phyloP scores from a whole-genome alignment of 2,329 filamentous ascomycete genomes.

The Venturia oleaginea region DNA sequence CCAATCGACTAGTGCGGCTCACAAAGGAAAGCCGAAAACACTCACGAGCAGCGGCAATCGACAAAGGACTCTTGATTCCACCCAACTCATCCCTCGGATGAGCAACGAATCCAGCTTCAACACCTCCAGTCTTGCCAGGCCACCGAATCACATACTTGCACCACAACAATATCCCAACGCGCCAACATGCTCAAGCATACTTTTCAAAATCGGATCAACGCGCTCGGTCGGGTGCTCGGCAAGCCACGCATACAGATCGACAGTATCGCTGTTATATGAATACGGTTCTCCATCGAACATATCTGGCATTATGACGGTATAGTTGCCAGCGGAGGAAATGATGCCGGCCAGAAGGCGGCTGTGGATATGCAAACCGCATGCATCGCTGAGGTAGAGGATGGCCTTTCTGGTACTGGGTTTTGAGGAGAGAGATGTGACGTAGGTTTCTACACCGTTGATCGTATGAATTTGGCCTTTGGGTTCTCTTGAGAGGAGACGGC shows the following conservation, averaged over 20 bases:
- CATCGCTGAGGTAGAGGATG: constrained; percentile 26
- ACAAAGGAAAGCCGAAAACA: constrained; percentile 13
- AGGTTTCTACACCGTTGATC: no score
- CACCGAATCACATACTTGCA: constrained; percentile 52
- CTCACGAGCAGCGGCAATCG: constrained; percentile 50
- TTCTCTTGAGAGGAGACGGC: neutral
- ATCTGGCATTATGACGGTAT: constrained; percentile 18
- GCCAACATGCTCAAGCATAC: constrained; percentile 42
- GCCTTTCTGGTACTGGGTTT: constrained; percentile 16
- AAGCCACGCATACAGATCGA: constrained; percentile 36
- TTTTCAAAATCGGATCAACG: constrained; percentile 41
- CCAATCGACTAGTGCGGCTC: neutral
- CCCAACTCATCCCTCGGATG: constrained; percentile 59
- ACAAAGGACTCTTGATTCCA: constrained; percentile 47
- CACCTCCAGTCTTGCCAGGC: constrained; percentile 48
- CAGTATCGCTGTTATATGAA: constrained; percentile 16
- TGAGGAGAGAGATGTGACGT: neutral
- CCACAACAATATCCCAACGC: constrained; percentile 42
- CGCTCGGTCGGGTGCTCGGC: constrained; percentile 33
- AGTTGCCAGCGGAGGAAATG: constrained; percentile 23
- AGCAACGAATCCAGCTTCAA: constrained; percentile 65
- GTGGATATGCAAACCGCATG: constrained; percentile 22
- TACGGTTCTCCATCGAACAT: neutral
- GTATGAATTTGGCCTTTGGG: neutral
- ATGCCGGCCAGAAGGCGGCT: constrained; percentile 21